Conservation (phyloP, 108 stramenopile species). For the Halocafeteria seosinensis region DNA sequence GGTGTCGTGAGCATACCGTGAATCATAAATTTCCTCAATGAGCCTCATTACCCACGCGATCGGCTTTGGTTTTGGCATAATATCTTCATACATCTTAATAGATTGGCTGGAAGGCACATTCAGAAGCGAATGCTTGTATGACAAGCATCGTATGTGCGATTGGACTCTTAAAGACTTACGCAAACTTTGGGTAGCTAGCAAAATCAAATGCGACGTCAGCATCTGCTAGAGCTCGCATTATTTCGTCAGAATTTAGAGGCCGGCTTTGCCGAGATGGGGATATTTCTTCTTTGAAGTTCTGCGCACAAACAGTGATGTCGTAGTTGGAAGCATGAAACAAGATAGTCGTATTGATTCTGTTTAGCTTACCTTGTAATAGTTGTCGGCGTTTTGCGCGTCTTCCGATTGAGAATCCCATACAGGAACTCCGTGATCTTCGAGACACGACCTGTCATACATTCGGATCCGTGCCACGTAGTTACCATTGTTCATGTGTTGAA, state of each 20-base stretch:
- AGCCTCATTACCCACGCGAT: constrained; percentile 11
- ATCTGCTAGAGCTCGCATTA: not conserved
- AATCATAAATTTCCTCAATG: constrained; percentile 11
- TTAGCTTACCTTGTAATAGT: not conserved
- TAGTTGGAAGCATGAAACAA: not conserved
- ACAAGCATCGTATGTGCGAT: not conserved
- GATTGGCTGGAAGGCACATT: not conserved
- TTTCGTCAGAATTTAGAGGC: too few relatives aligned
- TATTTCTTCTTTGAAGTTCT: not conserved
- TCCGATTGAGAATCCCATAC: not conserved
- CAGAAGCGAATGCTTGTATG: not conserved
- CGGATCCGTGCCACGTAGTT: not conserved
- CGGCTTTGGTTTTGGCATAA: constrained; percentile 1
- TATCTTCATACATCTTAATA: not conserved
- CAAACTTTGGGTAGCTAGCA: not conserved
- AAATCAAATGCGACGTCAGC: not conserved
- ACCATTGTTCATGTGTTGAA: not conserved
- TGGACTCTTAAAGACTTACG: not conserved
- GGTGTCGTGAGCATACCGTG: constrained; percentile 9
- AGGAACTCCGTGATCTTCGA: too few relatives aligned
- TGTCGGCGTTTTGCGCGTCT: not conserved
- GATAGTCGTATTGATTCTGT: not conserved
- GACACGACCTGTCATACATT: not conserved
- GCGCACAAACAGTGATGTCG: not conserved
- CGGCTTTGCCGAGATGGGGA: too few relatives aligned